phyloP scores from a whole-genome alignment of 768 basidiomycete genomes.

The Kwoniella pini region DNA sequence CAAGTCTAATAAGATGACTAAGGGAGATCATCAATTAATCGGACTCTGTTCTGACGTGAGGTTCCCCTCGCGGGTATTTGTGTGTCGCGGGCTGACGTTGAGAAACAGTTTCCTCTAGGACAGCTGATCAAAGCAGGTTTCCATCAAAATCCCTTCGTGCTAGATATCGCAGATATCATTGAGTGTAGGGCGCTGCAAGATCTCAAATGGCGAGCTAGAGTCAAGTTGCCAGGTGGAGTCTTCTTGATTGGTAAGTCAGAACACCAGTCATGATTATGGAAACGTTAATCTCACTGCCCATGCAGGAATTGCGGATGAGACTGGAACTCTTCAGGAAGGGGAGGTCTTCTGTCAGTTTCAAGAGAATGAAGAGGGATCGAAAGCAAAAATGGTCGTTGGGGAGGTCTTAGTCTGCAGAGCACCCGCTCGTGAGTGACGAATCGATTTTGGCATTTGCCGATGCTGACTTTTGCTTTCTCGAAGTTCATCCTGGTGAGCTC shows the following conservation, averaged over 20 bases:
- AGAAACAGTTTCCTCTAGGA: slow-evolving; percentile 44
- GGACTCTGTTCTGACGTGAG: slow-evolving; percentile 33
- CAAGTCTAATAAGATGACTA: slow-evolving; percentile 10
- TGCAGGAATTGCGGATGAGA: slow-evolving; percentile 51
- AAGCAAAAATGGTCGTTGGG: slow-evolving; percentile 30
- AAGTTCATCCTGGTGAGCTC: slow-evolving; percentile 33
- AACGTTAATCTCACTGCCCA: not conserved
- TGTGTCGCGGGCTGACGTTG: too few relatives aligned
- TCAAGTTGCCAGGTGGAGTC: slow-evolving; percentile 44
- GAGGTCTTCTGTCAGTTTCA: slow-evolving; percentile 52
- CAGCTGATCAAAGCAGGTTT: slow-evolving; percentile 46
- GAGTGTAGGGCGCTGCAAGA: slow-evolving; percentile 50
- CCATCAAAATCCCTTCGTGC: slow-evolving; percentile 43
- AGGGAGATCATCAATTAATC: slow-evolving; percentile 35
- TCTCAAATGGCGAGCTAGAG: slow-evolving; percentile 51
- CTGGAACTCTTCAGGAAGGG: slow-evolving; percentile 40
- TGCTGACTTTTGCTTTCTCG: too few relatives aligned
- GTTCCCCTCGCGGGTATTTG: too few relatives aligned
- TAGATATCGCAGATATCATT: slow-evolving; percentile 45
- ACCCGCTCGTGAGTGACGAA: slow-evolving; percentile 43
- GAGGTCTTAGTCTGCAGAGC: slow-evolving; percentile 49
- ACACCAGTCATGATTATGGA: not conserved
- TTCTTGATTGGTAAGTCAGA: slow-evolving; percentile 48
- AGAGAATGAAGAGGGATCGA: slow-evolving; percentile 34
- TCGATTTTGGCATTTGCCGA: not conserved